Evolutionary conservation across 768 basidiomycete genomes (phyloP).

Genomic region (Lentinus tigrinus): DNA sequence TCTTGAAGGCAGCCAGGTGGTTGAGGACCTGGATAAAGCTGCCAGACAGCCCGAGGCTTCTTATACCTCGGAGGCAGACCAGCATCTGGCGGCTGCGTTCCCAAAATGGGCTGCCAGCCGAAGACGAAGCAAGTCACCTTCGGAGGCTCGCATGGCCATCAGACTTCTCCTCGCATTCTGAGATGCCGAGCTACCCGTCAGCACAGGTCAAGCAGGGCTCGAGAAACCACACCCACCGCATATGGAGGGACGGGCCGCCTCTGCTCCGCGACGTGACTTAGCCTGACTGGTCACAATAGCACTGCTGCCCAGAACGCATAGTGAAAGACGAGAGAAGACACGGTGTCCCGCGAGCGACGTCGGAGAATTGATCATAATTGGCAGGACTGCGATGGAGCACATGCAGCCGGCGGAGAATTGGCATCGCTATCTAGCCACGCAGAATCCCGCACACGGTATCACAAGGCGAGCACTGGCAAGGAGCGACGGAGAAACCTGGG

Average conservation of each 20-base stretch:
- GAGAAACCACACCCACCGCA: background rate
- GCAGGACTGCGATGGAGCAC: background rate
- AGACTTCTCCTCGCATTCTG: conserved; percentile 9
- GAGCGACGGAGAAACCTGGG: conserved; percentile 4
- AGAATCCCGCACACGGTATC: background rate
- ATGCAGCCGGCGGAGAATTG: conserved; percentile 7
- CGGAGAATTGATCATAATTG: background rate
- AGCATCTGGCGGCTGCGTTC: background rate
- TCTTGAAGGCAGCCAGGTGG: background rate
- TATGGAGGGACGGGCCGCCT: background rate
- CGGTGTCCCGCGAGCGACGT: background rate
- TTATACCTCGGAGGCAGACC: conserved; percentile 2
- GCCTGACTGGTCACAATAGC: background rate
- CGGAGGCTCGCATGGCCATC: conserved; percentile 8
- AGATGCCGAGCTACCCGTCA: background rate
- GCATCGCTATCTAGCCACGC: background rate
- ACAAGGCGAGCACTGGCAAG: background rate
- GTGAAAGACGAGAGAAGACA: background rate
- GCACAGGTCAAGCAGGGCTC: background rate
- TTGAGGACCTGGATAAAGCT: background rate
- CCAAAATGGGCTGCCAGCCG: conserved; percentile 5
- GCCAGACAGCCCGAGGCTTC: background rate
- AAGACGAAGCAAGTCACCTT: conserved; percentile 8
- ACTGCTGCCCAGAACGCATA: background rate
- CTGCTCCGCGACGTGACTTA: background rate